Base-by-base conservation (phyloP, 768 basidiomycete genomes). In the Amanita phalloides region DNA sequence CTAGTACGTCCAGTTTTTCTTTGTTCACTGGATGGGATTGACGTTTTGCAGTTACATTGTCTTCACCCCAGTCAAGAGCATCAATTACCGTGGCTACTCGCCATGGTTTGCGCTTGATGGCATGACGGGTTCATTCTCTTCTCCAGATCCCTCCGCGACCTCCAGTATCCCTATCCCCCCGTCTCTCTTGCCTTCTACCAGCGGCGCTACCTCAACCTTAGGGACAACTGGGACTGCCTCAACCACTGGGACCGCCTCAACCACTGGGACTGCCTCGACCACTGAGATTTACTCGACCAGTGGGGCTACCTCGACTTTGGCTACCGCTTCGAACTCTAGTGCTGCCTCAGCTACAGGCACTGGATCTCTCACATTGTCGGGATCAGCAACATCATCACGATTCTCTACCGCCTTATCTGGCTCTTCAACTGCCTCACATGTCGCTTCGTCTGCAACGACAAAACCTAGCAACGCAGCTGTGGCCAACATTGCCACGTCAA, bases 101-200 rank as follows among this genome's bases (percentile, higher is more conserved):
- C 45, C 45, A 14, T 47, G 23, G 25, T 53, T 53, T 36, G 1
- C 45, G n/a, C 52, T 53, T 28, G 45, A 47, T 10, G 36, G 38
- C 4, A 53, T 53, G 52, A 26, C 45, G 5, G 52, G 52, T n/a
- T 48, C 52, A 25, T 53, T 53, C 28, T 13, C 8, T 17, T 39
- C 45, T 41, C 52, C 44, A 36, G 20, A 41, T 33, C 37, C 52
- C 5, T 11, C 37, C 17, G 45, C 52, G 25, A 53, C 52, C 14
- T 46, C 51, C 8, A 32, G 32, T 20, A 21, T 36, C 14, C 13
- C 44, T 21, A 23, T 37, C 20, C 44, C 51, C 2, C 46, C 51
- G 4, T 36, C 51, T 4, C 21, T 21, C 4, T 4, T n/a, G n/a
- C n/a, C 49, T 17, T 20, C 13, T 20, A 44, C 32, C 28, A 30